Evolutionary conservation across 202 grass and related monocot genomes (phyloP).

Genomic region (Zizania palustris): DNA sequence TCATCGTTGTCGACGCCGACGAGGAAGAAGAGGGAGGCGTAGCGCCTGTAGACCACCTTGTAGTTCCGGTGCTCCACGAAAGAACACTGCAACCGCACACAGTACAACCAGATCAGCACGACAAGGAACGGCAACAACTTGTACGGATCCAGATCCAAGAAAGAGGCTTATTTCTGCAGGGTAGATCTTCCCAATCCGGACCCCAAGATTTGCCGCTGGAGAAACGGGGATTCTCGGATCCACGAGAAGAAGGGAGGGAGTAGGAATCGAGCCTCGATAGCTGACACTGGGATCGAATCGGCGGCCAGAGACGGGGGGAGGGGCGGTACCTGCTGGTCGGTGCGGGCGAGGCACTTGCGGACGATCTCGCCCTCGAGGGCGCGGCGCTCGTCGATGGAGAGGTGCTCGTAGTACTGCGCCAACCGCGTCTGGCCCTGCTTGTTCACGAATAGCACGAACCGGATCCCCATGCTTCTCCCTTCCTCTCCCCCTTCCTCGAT

Average conservation of each 20-base stretch:
- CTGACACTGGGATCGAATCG: too few species aligned
- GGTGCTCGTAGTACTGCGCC: constrained; percentile 98
- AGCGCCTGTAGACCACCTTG: constrained; percentile 88
- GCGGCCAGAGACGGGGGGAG: neutral
- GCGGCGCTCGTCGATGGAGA: constrained; percentile 90
- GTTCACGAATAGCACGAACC: constrained; percentile 95
- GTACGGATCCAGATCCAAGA: constrained; percentile 35
- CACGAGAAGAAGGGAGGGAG: neutral
- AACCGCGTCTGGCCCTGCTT: constrained; percentile 97
- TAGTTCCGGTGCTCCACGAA: constrained; percentile 97
- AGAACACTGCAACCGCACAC: constrained; percentile 65
- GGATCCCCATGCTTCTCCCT: constrained; percentile 65
- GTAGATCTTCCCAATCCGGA: neutral
- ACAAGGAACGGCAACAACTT: neutral
- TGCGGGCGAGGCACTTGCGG: constrained; percentile 98
- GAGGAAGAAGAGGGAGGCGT: constrained; percentile 89
- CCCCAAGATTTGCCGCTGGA: neutral
- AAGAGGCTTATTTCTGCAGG: neutral
- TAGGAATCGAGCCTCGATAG: too few species aligned
- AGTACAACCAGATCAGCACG: neutral
- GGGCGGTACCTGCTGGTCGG: constrained; percentile 69
- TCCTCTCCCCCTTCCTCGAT: neutral
- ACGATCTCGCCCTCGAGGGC: constrained; percentile 99
- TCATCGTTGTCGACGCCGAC: constrained; percentile 93
- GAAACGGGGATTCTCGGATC: constrained; percentile 12